Evolutionary conservation across 257 asterid genomes (phyloP).

Genomic region (Misopates orontium): DNA sequence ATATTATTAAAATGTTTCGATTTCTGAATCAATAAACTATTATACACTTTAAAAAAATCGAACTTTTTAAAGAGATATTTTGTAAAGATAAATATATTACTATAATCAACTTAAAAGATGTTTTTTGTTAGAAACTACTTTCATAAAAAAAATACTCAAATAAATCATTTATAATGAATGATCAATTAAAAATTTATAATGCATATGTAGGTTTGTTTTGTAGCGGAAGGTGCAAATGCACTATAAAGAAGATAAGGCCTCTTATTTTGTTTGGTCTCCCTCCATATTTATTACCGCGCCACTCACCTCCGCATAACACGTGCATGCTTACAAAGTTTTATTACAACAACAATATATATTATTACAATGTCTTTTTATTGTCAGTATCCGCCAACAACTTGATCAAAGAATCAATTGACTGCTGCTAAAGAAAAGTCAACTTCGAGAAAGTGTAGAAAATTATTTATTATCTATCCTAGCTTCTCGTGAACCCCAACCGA

Average conservation of each 20-base stretch:
- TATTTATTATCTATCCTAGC: slow-evolving; percentile 15
- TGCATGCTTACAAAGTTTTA: slow-evolving; percentile 24
- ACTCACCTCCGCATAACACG: neutral
- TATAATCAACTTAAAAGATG: no score
- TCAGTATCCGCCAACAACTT: slow-evolving; percentile 31
- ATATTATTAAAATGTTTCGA: no score
- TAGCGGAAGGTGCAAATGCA: slow-evolving; percentile 20
- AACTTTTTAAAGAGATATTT: no score
- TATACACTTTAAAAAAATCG: no score
- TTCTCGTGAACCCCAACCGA: slow-evolving; percentile 60
- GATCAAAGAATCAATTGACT: slow-evolving; percentile 33
- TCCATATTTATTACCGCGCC: slow-evolving; percentile 1
- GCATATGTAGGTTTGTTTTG: slow-evolving; percentile 13
- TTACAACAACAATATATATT: no score
- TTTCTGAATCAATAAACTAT: no score
- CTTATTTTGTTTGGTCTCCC: neutral
- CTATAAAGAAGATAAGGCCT: slow-evolving; percentile 30
- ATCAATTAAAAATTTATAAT: no score
- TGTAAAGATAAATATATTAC: no score
- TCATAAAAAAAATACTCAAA: no score
- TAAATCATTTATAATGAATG: no score
- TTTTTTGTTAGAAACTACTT: no score
- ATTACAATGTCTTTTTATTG: no score
- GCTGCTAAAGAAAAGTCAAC: slow-evolving; percentile 42
- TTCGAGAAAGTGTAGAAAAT: slow-evolving; percentile 28